Percentiles rank a stretch among this genome's conserved stretches.
phyloP scores from a whole-genome alignment of 2,329 filamentous ascomycete species.

The Venturia carpophila region DNA sequence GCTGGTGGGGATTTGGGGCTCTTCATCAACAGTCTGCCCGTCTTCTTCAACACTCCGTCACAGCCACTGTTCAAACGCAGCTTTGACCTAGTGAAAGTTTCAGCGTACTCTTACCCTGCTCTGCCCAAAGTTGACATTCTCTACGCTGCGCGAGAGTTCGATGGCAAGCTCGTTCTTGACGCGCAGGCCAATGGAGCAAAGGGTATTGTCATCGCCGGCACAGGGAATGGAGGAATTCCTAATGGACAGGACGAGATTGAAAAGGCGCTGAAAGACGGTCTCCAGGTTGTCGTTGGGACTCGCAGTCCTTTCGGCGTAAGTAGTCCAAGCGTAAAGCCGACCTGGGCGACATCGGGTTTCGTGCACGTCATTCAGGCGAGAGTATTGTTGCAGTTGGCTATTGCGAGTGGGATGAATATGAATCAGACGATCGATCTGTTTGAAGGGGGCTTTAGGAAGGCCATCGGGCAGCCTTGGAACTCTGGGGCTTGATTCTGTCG shows the following conservation, averaged over 20 bases:
- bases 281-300: constrained; percentile 26
- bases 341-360: constrained; percentile 24
- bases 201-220: constrained; percentile 26
- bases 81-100: constrained; percentile 23
- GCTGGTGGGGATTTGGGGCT: constrained; percentile 25
- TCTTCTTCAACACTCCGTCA: constrained; percentile 26
- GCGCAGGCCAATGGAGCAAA: constrained; percentile 24
- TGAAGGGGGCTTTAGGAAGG: constrained; percentile 24
- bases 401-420: constrained; percentile 27
- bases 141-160: constrained; percentile 27
- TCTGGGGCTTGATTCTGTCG: background rate
- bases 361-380: constrained; percentile 26
- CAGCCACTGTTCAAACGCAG: constrained; percentile 24
- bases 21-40: constrained; percentile 26
- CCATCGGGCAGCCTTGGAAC: constrained; percentile 20
- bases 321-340: constrained; percentile 21
- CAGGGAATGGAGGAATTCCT: constrained; percentile 26
- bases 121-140: constrained; percentile 28
- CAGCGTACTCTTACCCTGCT: constrained; percentile 22
- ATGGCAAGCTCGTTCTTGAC: constrained; percentile 25
- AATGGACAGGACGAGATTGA: constrained; percentile 22
- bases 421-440: constrained; percentile 27
- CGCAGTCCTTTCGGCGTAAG: constrained; percentile 25
- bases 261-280: constrained; percentile 23
- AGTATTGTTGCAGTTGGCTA: constrained; percentile 27